phyloP scores from a whole-genome alignment of 305 asterid species.

The Caryopteris hybrid region DNA sequence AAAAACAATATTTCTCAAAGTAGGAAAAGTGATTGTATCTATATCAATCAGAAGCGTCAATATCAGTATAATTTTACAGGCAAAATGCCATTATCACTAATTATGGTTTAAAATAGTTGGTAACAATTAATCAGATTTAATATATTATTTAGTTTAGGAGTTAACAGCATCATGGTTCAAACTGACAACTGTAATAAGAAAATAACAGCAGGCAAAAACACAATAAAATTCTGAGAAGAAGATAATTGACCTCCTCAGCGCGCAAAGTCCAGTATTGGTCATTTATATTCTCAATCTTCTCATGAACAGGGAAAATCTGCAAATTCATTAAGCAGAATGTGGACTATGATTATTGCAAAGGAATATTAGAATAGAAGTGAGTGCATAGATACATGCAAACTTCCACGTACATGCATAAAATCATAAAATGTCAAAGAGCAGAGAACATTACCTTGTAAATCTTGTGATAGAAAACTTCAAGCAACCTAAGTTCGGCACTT shows the following conservation, averaged over 20 bases:
- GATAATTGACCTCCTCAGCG: conserved; percentile 60
- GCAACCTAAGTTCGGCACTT: conserved; percentile 94
- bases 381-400: background rate
- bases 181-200: background rate
- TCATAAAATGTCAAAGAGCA: conserved; percentile 5
- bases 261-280: conserved; percentile 76
- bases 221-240: background rate
- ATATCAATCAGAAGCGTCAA: background rate
- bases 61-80: background rate
- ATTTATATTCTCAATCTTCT: conserved; percentile 73
- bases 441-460: conserved; percentile 78
- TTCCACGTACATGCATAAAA: background rate
- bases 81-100: background rate
- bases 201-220: background rate
- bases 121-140: background rate
- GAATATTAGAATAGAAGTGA: background rate
- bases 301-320: conserved; percentile 65
- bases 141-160: background rate
- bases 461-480: conserved; percentile 96
- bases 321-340: conserved; percentile 17
- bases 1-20: background rate
- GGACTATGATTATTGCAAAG: background rate
- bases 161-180: background rate
- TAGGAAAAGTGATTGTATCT: background rate
- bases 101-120: background rate